phyloP scores from a whole-genome alignment of 2,329 filamentous ascomycete genomes.

The Microcyclosporella mali region DNA sequence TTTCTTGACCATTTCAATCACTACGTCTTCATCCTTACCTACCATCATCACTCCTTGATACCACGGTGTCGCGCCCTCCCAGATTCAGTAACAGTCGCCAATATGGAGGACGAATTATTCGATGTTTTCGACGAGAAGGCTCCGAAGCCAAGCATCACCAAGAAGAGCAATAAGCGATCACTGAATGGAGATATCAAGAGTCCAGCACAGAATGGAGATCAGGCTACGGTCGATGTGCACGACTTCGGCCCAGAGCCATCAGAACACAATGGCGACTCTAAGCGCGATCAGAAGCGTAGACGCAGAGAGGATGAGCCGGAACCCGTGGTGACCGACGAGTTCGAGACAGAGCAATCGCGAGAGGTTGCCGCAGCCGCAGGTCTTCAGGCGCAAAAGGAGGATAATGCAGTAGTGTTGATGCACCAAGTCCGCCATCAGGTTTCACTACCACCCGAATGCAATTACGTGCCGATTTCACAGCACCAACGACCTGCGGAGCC shows the following conservation, averaged over 20 bases:
- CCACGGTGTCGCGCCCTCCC: no score
- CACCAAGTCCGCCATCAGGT: slow-evolving; percentile 99
- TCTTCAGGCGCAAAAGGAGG: slow-evolving; percentile 56
- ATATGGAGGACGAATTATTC: slow-evolving; percentile 26
- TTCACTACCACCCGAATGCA: slow-evolving; percentile 74
- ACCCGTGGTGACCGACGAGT: slow-evolving; percentile 84
- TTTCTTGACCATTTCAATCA: no score
- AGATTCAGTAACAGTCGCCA: neutral
- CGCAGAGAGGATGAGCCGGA: slow-evolving; percentile 60
- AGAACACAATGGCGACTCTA: slow-evolving; percentile 18
- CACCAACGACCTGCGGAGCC: slow-evolving; percentile 86
- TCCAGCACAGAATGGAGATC: slow-evolving; percentile 34
- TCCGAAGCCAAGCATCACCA: slow-evolving; percentile 6
- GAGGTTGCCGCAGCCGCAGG: slow-evolving; percentile 78
- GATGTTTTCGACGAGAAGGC: slow-evolving; percentile 32
- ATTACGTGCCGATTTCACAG: slow-evolving; percentile 78
- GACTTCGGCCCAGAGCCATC: slow-evolving; percentile 8
- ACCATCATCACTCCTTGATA: no score
- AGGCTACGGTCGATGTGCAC: slow-evolving; percentile 40
- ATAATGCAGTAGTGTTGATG: slow-evolving; percentile 70
- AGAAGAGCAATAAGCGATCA: slow-evolving; percentile 62
- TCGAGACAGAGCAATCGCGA: slow-evolving; percentile 89
- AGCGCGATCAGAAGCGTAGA: slow-evolving; percentile 56
- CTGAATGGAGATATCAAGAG: slow-evolving; percentile 70
- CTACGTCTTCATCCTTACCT: no score